These are phyloP conservation scores for Vanrija humicola DNA, from an alignment of 1,284 basidiomycete species.

Conservation along the genomic window DNA sequence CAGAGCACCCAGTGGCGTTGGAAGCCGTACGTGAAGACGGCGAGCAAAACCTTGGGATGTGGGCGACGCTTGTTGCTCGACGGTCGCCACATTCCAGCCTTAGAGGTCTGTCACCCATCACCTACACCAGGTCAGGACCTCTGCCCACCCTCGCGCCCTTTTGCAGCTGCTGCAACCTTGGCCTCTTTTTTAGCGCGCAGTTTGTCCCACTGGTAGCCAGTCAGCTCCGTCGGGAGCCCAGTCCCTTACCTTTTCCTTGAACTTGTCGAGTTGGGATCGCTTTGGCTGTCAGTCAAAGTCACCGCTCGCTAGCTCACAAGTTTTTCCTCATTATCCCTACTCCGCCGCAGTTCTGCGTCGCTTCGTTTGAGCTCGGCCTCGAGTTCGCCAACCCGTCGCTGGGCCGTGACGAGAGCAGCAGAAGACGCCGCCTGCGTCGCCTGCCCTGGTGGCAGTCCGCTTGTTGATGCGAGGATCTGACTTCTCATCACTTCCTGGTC, in stretches of 20 bases:
- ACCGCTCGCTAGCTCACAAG: slow-evolving; percentile 16
- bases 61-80: too few relatives aligned
- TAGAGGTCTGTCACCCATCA: too few relatives aligned
- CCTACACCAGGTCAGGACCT: too few relatives aligned
- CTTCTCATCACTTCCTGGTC: slow-evolving; percentile 29
- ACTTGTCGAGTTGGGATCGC: slow-evolving; percentile 77
- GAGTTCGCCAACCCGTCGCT: slow-evolving; percentile 58
- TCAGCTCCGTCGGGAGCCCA: background rate
- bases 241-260: slow-evolving; percentile 55
- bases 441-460: background rate
- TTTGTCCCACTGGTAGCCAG: slow-evolving; percentile 68
- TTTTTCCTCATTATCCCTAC: slow-evolving; percentile 34
- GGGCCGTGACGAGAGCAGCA: slow-evolving; percentile 1
- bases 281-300: slow-evolving; percentile 41
- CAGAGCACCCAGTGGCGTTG: too few relatives aligned
- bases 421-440: background rate
- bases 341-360: slow-evolving; percentile 12
- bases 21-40: too few relatives aligned
- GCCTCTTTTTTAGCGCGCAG: slow-evolving; percentile 83
- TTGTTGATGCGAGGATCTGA: background rate
- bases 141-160: background rate
- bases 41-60: too few relatives aligned
- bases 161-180: slow-evolving; percentile 49
- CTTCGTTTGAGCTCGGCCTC: slow-evolving; percentile 64
- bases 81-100: too few relatives aligned